Base-by-base conservation (phyloP, 257 asterid species). In the Rauvolfia tetraphylla region DNA sequence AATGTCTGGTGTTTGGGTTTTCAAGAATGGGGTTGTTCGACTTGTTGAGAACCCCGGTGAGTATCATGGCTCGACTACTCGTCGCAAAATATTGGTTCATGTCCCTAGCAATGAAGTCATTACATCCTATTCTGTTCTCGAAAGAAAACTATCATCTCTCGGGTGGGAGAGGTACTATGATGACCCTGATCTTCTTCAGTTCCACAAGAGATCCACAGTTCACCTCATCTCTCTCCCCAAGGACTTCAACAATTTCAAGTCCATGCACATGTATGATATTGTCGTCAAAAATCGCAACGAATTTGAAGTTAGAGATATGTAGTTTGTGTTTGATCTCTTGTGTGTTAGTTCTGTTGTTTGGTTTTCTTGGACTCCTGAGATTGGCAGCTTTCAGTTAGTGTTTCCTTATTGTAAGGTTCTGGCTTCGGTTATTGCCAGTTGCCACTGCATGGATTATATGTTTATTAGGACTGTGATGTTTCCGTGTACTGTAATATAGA, bases 101-200 rank as follows among this genome's bases (percentile, higher is more conserved):
- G 22, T 86, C 72, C 75, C 89, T 0, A 81, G 83, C 18, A 77
- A 80, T 5, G 93, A 89, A 53, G 78, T 80, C 41, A 81, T 91
- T n/a, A 82, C 95, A 1, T 89, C 95, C 14, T 91, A 91, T 44
- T 76, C 79, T 1, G 78, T 81, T 77, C 86, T 91, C n/a, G 93
- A 86, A 80, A 84, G 84, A 10, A 87, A 78, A 62, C 72, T 91
- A 74, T 72, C 74, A 39, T 79, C 84, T 1, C 84, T 91, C 3
- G 95, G 95, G 0, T 91, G 97, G 97, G 92, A 91, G 78, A 87
- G 95, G 82, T 91, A 91, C 85, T 84, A 91, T 63, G 97, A 85
- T 29, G 92, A 89, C 12, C 89, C 90, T 8, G 89, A 87, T 0
- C 87, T 91, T 17, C 79, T 89, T 79, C 97, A 91, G 85, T 91